These are phyloP conservation scores for Starmerella apis DNA, from an alignment of 805 yeast genomes.

Conservation along the genomic window DNA sequence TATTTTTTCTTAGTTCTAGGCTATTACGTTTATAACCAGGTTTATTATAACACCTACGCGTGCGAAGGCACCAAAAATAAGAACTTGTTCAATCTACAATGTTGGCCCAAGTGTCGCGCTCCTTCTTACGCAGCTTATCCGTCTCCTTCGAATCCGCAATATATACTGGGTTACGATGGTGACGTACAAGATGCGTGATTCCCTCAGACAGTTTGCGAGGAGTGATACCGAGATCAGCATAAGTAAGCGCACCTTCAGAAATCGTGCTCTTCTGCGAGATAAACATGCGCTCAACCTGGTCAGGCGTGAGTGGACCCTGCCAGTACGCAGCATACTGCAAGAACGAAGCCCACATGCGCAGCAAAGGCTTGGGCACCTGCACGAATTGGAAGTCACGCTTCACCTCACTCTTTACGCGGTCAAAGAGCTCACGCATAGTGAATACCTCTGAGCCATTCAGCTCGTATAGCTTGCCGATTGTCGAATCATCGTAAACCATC, in stretches of 20 bases:
- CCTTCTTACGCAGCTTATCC: slow-evolving; percentile 26
- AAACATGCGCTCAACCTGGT: slow-evolving; percentile 62
- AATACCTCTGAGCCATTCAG: slow-evolving; percentile 61
- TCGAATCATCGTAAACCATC: slow-evolving; percentile 72
- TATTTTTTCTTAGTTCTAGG: too few relatives aligned
- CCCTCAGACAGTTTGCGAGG: slow-evolving; percentile 45
- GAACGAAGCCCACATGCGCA: slow-evolving; percentile 32
- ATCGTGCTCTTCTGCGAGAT: slow-evolving; percentile 48
- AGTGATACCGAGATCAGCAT: slow-evolving; percentile 59
- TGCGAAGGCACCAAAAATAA: too few relatives aligned
- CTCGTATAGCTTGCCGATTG: slow-evolving; percentile 66
- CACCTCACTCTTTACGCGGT: slow-evolving; percentile 56
- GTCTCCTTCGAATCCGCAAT: slow-evolving; percentile 27
- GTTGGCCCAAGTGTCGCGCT: slow-evolving; percentile 26
- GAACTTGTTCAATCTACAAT: slow-evolving; percentile 22
- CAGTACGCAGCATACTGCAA: slow-evolving; percentile 36
- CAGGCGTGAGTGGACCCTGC: slow-evolving; percentile 48
- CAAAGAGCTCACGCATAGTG: slow-evolving; percentile 53
- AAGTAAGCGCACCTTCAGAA: slow-evolving; percentile 51
- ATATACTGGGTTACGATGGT: slow-evolving; percentile 27
- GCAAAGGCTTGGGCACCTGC: slow-evolving; percentile 36
- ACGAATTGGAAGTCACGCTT: slow-evolving; percentile 34
- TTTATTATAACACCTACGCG: too few relatives aligned
- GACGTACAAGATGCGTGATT: slow-evolving; percentile 27
- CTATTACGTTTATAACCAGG: too few relatives aligned